Conservation (phyloP, 768 basidiomycete genomes). For the Lactarius hengduanensis region DNA sequence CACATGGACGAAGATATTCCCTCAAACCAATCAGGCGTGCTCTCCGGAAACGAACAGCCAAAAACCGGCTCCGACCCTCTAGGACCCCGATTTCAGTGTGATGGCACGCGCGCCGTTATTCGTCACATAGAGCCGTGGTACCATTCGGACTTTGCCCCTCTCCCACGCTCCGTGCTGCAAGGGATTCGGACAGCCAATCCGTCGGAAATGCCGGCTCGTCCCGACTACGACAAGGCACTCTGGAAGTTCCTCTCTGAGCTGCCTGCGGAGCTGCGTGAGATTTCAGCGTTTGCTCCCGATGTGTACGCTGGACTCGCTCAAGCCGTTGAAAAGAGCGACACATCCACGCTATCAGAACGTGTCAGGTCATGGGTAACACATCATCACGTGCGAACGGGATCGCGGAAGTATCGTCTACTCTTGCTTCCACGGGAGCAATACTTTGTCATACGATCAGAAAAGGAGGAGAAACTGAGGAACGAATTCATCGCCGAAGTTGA, state of each 20-base stretch:
- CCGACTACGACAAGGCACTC: conserved; percentile 51
- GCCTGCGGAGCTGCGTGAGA: conserved; percentile 56
- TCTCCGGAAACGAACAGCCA: conserved; percentile 19
- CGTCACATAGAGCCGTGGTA: conserved; percentile 57
- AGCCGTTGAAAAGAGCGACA: conserved; percentile 42
- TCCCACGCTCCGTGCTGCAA: conserved; percentile 56
- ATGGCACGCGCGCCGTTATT: conserved; percentile 11
- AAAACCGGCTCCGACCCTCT: conserved; percentile 7
- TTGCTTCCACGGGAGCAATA: conserved; percentile 59
- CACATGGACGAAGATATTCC: conserved; percentile 18
- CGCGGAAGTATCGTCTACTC: conserved; percentile 55
- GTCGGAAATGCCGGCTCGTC: conserved; percentile 59
- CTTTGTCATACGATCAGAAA: conserved; percentile 49
- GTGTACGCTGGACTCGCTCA: conserved; percentile 52
- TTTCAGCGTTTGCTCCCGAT: conserved; percentile 55
- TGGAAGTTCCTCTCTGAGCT: conserved; percentile 49
- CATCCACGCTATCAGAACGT: conserved; percentile 40
- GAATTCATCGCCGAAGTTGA: conserved; percentile 47
- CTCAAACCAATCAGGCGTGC: background rate
- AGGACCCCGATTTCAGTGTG: conserved; percentile 21
- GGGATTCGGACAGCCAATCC: conserved; percentile 52
- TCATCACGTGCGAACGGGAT: conserved; percentile 61
- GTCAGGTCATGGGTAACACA: conserved; percentile 53
- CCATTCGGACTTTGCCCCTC: conserved; percentile 56
- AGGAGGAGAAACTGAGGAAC: conserved; percentile 49